A percentile compares a stretch with the other conserved stretches of the same genome.
phyloP scores from a whole-genome alignment of 2,329 filamentous ascomycete species.

The Sphaerulina musiva region DNA sequence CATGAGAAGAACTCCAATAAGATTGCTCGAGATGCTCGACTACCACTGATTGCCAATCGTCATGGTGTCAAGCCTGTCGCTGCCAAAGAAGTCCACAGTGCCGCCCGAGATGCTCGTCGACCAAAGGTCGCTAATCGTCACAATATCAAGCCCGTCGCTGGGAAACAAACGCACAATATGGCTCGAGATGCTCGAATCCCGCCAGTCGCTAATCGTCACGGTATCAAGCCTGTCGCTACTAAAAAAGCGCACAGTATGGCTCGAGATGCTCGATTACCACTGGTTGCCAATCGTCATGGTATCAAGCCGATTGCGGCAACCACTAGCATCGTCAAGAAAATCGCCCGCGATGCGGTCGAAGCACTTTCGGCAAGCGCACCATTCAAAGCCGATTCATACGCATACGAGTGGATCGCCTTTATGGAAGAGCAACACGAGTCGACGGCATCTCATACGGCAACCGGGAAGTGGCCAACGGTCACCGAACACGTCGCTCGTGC shows the following conservation, averaged over 20 bases:
- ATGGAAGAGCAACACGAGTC: not conserved
- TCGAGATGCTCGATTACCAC: not conserved
- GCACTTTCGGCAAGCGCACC: not conserved
- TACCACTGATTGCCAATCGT: not conserved
- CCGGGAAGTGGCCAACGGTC: not conserved
- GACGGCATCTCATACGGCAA: not conserved
- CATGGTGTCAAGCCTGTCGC: not conserved
- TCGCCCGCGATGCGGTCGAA: not conserved
- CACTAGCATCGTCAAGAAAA: not conserved
- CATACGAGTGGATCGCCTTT: not conserved
- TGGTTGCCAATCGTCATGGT: not conserved
- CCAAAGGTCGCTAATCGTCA: not conserved
- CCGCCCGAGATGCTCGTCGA: not conserved
- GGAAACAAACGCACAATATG: not conserved
- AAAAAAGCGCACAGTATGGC: not conserved
- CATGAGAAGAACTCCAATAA: too few relatives aligned
- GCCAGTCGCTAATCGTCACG: not conserved
- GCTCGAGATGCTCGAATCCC: not conserved
- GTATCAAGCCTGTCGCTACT: not conserved
- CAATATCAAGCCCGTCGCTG: not conserved
- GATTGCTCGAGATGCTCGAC: not conserved
- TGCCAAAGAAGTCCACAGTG: not conserved
- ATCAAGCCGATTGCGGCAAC: not conserved
- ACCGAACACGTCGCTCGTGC: not conserved
- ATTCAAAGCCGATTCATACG: not conserved